Percentiles rank a stretch among this genome's conserved stretches.
Conservation (phyloP, 768 basidiomycete genomes). For the Phylloporus arenicola region DNA sequence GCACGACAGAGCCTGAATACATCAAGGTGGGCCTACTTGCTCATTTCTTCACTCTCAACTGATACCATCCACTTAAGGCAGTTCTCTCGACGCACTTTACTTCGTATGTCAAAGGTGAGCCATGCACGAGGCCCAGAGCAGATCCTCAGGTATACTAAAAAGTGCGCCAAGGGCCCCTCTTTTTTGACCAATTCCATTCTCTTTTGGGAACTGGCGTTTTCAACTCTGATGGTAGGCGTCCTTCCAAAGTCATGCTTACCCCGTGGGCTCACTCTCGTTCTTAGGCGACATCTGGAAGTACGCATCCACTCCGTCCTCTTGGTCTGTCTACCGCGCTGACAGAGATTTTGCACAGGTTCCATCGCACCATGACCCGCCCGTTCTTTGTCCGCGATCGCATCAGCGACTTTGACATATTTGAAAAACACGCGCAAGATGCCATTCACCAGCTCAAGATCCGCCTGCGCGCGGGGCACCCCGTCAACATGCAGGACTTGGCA, state of each 20-base stretch:
- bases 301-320: background rate
- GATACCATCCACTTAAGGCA: constrained; percentile 23
- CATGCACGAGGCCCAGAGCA: background rate
- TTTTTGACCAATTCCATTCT: constrained; percentile 21
- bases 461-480: constrained; percentile 31
- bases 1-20: constrained; percentile 36
- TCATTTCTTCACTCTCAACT: background rate
- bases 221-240: constrained; percentile 34
- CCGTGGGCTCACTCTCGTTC: background rate
- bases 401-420: constrained; percentile 38
- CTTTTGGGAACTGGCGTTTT: constrained; percentile 37
- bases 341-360: constrained; percentile 27
- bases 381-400: constrained; percentile 39
- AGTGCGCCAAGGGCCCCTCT: constrained; percentile 17
- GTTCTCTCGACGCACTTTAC: constrained; percentile 43
- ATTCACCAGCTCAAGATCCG: constrained; percentile 31
- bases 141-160: constrained; percentile 1
- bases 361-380: constrained; percentile 39
- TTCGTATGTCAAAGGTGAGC: constrained; percentile 37
- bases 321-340: background rate
- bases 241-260: background rate
- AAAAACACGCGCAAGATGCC: constrained; percentile 31
- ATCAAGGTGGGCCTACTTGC: constrained; percentile 28
- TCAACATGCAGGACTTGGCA: constrained; percentile 20
- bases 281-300: constrained; percentile 38